Percentiles rank a stretch among this genome's conserved stretches.
phyloP scores from a whole-genome alignment of 2,329 filamentous ascomycete species.

The Colletotrichum sp. region DNA sequence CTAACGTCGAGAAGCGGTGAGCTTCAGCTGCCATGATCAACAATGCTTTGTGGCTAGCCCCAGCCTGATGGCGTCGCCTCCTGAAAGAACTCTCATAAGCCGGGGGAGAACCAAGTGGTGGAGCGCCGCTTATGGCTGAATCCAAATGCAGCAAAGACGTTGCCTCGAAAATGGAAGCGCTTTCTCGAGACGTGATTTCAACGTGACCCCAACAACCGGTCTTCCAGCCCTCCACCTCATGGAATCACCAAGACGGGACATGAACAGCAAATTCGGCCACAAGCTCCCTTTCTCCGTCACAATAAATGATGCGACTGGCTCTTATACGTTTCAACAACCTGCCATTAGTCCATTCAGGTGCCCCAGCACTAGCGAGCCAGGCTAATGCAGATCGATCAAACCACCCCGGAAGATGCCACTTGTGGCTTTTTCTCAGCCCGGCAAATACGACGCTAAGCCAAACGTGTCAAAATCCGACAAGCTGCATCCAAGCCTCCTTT shows the following conservation, averaged over 20 bases:
- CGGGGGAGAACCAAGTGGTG: neutral
- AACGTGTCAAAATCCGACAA: conserved; percentile 14
- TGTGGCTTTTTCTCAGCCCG: conserved; percentile 12
- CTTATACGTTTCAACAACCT: neutral
- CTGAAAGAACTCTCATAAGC: neutral
- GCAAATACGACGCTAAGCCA: conserved; percentile 4
- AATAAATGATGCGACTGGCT: neutral
- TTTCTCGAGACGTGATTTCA: neutral
- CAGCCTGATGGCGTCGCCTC: neutral
- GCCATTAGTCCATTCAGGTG: neutral
- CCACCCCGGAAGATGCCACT: conserved; percentile 7
- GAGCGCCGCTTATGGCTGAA: neutral
- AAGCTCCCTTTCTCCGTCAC: neutral
- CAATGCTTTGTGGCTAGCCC: neutral
- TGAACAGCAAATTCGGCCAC: neutral
- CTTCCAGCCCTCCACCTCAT: neutral
- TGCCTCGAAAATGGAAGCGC: neutral
- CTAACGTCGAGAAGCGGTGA: neutral
- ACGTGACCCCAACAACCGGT: neutral
- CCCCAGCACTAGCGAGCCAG: conserved; percentile 1
- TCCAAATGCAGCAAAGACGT: neutral
- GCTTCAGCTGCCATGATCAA: neutral
- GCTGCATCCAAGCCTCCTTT: conserved; percentile 11
- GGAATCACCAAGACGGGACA: neutral
- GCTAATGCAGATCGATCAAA: conserved; percentile 16